phyloP scores from a whole-genome alignment of 129 eudicot genomes.

The Lactuca saligna region DNA sequence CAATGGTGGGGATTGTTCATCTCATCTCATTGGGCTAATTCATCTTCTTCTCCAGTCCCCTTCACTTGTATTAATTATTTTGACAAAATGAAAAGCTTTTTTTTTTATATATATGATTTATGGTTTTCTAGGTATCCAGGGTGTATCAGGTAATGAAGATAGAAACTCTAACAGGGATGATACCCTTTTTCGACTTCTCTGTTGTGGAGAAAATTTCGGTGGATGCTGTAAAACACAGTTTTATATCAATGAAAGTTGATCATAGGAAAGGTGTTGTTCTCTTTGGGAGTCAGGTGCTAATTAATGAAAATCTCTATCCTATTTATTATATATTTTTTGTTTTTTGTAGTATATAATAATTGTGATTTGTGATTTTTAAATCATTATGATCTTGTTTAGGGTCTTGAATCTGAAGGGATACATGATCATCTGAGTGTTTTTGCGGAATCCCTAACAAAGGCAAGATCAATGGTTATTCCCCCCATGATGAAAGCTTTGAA shows the following conservation, averaged over 20 bases:
- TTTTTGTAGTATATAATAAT: too few species aligned
- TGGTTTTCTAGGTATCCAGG: constrained; percentile 51
- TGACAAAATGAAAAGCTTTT: not conserved
- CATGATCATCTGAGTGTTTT: not conserved
- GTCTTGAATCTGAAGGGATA: not conserved
- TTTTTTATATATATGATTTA: not conserved
- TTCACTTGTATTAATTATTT: too few species aligned
- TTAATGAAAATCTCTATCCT: not conserved
- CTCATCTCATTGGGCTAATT: too few species aligned
- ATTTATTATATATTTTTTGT: too few species aligned
- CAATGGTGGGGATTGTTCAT: too few species aligned
- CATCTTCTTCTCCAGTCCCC: too few species aligned
- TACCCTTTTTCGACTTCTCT: constrained; percentile 66
- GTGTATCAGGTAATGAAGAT: constrained; percentile 68
- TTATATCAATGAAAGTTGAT: constrained; percentile 68
- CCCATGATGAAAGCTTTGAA: constrained; percentile 41
- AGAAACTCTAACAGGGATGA: constrained; percentile 50
- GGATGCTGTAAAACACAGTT: constrained; percentile 65
- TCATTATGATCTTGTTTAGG: not conserved
- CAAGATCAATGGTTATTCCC: constrained; percentile 18
- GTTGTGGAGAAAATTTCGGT: constrained; percentile 65
- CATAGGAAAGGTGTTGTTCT: constrained; percentile 61
- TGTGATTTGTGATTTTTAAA: too few species aligned
- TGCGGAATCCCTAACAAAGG: not conserved
- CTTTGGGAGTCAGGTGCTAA: constrained; percentile 1